Evolutionary conservation across 805 yeast genomes (phyloP), one percentile per base, ranked within the genome.

Genomic region (Lipomyces spencermartinsiae): DNA sequence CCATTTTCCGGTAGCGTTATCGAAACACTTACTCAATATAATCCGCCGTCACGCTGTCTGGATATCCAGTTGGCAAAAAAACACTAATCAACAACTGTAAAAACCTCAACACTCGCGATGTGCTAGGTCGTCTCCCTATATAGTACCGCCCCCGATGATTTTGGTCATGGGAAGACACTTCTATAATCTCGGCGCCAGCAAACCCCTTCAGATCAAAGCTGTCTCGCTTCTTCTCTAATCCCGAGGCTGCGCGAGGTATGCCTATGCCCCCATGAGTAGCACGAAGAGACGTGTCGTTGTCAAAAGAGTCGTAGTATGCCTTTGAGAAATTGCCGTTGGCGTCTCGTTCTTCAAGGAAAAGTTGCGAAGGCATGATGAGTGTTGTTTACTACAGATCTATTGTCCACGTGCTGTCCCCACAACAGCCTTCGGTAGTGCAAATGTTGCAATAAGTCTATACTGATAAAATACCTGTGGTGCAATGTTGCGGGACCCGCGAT

Each of bases 61-160:
- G 81, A 62, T 77, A 78, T 14, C 81, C 81, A 4, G 80, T 76
- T 25, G 81, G 81, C 59, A 78, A 71, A 65, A 78, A 78, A 53
- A 79, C 74, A 53, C 75, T 70, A 19, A 77, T 69, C 14, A 77
- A 66, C 37, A 70, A 59, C 61, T 76, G 78, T 22, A 72, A 16
- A n/a, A 63, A 1, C 4, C 69, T 46, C 35, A 62, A 2, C 12
- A 49, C 43, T 7, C 66, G 58, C 46, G 63, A 58, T 29, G 64
- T 16, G 19, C 63, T 8, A 22, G 57, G 54, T 19, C 54, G 39
- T 4, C 61, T 53, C 5, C 53, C 62, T 9, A n/a, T 53, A n/a
- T 43, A 55, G 25, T 51, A 34, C 33, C 14, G 55, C 5, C 43
- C 35, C 8, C 29, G 51, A 39, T 57, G 22, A 19, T 6, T 39